phyloP scores from a whole-genome alignment of 805 yeast genomes.

The Ogataea philodendri region DNA sequence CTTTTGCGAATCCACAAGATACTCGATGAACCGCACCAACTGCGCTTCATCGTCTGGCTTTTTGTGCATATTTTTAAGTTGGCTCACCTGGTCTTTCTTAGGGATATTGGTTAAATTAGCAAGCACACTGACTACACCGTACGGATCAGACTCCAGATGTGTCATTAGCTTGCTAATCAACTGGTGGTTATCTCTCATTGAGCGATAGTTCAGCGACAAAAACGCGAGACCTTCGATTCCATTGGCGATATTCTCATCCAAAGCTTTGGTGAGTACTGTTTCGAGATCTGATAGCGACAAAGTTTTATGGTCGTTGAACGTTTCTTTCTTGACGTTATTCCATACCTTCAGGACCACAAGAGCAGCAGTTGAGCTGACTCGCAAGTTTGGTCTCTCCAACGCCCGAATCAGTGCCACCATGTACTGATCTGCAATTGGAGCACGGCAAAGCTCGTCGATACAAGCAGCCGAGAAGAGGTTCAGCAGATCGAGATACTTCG shows the following conservation, averaged over 20 bases:
- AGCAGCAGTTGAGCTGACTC: constrained; percentile 34
- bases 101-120: constrained; percentile 29
- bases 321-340: constrained; percentile 43
- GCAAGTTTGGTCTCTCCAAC: constrained; percentile 22
- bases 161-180: constrained; percentile 28
- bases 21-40: background rate
- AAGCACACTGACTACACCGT: constrained; percentile 43
- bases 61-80: constrained; percentile 2
- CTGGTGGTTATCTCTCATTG: constrained; percentile 37
- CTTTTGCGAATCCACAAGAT: constrained; percentile 1
- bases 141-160: constrained; percentile 17
- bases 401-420: constrained; percentile 40
- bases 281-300: constrained; percentile 36
- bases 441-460: constrained; percentile 49
- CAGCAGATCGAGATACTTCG: constrained; percentile 26
- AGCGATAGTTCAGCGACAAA: constrained; percentile 36
- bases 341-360: constrained; percentile 56
- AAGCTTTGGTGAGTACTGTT: constrained; percentile 30
- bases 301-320: constrained; percentile 29
- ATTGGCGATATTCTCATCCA: constrained; percentile 17
- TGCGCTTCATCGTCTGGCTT: constrained; percentile 4
- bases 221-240: constrained; percentile 37
- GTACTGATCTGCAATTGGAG: constrained; percentile 45
- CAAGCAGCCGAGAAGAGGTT: constrained; percentile 45
- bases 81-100: constrained; percentile 6